A percentile compares a stretch with the other conserved stretches of the same genome.
Evolutionary conservation across 129 eudicot genomes (phyloP).

Genomic region (Flaveria trinervia): DNA sequence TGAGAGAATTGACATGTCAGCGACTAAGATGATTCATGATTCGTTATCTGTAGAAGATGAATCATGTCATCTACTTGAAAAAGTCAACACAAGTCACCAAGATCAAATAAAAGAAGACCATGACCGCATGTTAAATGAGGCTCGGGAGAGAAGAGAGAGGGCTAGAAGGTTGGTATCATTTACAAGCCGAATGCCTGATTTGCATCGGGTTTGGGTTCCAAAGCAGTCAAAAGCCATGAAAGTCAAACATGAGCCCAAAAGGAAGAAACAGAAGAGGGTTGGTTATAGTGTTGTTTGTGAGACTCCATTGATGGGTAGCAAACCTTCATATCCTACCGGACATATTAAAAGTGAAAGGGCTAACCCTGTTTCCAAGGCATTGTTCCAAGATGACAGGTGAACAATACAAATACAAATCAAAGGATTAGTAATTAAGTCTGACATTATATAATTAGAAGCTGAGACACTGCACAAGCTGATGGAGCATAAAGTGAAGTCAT

Average conservation of each 20-base stretch:
- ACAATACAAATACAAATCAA: conserved; percentile 21
- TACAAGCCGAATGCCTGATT: conserved; percentile 67
- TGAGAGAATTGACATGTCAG: conserved; percentile 23
- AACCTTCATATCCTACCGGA: conserved; percentile 29
- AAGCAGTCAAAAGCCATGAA: conserved; percentile 54
- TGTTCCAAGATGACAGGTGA: conserved; percentile 71
- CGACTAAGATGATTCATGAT: conserved; percentile 35
- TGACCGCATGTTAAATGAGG: conserved; percentile 57
- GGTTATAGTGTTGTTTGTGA: conserved; percentile 70
- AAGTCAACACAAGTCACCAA: conserved; percentile 24
- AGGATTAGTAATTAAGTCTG: conserved; percentile 4
- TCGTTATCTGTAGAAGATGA: conserved; percentile 63
- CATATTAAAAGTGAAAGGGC: conserved; percentile 34
- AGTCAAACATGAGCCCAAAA: conserved; percentile 48
- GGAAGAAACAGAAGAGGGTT: conserved; percentile 47
- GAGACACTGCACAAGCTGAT: not conserved
- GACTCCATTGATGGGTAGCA: conserved; percentile 60
- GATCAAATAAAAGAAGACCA: conserved; percentile 41
- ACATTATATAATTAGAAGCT: not conserved
- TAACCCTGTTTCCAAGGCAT: conserved; percentile 65
- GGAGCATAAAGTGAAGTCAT: conserved; percentile 6
- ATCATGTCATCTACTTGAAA: conserved; percentile 46
- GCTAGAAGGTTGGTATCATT: conserved; percentile 67
- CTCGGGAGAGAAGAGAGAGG: conserved; percentile 77
- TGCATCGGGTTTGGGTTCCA: conserved; percentile 98